Conservation (phyloP, 495 filamentous ascomycete genomes). For the Hypomontagnella submonticulosa region DNA sequence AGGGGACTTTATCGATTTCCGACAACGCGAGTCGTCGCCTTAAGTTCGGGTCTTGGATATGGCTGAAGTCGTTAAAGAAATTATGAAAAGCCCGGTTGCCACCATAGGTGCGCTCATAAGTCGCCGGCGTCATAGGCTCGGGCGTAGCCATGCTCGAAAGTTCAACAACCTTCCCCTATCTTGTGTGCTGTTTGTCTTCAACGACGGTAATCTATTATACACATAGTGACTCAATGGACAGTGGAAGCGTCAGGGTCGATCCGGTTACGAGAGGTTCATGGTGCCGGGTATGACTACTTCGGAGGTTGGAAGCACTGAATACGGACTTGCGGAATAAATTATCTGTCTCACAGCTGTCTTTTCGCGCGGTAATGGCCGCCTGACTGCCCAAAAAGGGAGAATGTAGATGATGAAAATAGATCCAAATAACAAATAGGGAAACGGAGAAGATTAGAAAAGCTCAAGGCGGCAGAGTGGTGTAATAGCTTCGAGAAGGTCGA, state of each 20-base stretch:
- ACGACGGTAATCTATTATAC: neutral
- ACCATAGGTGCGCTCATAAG: slow-evolving; percentile 54
- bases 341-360: slow-evolving; percentile 1
- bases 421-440: slow-evolving; percentile 1
- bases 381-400: neutral
- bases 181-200: slow-evolving; percentile 8
- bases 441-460: neutral
- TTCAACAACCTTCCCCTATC: slow-evolving; percentile 4
- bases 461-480: neutral
- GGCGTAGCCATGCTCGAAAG: slow-evolving; percentile 41
- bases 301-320: slow-evolving; percentile 6
- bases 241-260: slow-evolving; percentile 5
- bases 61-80: slow-evolving; percentile 66
- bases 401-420: neutral
- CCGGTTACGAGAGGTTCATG: slow-evolving; percentile 18
- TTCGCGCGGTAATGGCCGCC: neutral
- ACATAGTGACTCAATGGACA: slow-evolving; percentile 9
- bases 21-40: slow-evolving; percentile 75
- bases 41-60: slow-evolving; percentile 76
- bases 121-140: slow-evolving; percentile 51
- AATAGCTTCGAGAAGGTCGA: slow-evolving; percentile 3
- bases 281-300: neutral
- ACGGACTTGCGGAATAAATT: neutral
- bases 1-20: slow-evolving; percentile 78
- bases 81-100: slow-evolving; percentile 70